Base-by-base conservation (phyloP, 345 rosid genomes). In the Rhizophora apiculata region DNA sequence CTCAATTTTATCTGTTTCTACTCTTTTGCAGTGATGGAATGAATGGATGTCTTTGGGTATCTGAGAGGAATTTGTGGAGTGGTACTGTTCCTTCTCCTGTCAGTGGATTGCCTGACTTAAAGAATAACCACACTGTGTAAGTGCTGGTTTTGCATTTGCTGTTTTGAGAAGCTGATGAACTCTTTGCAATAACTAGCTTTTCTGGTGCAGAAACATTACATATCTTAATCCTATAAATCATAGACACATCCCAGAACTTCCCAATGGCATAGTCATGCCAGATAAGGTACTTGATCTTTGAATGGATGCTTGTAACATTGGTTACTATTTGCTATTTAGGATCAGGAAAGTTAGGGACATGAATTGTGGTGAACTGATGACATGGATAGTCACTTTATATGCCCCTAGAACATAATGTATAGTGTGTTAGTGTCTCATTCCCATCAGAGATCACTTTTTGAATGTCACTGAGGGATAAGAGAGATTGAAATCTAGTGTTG, bases 11-110 rank as follows among this genome's bases (percentile, higher is more conserved):
- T 31, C 63, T 27, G 21, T 74, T 70, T 54, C 74, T 61, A 60
- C 66, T 39, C 22, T 75, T 48, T 76, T 81, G 70, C 88, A 96
- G 99, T 80, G 85, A 82, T 82, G 98, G 96, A 71, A 89, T 90
- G 96, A 96, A 86, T 71, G 99, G 99, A 24, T 92, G 57, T 80
- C 74, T 96, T 72, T 89, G 93, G 93, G 68, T 89, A 54, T 67
- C 57, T 62, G 83, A 81, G 79, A 85, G 97, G 83, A 96, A 92
- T 79, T 81, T 51, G 64, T 76, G 72, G 63, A 83, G 57, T 66
- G 31, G 7, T 68, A 30, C 24, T 51, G 69, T 92, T 59, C 64
- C 72, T 68, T 89, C 99, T 8, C 99, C 97, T 68, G 76, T 90
- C 79, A 75, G 27, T 43, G 96, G 93, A 63, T 80, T 92, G 71